phyloP scores from a whole-genome alignment of 208 protist species.

The Leishmania major region DNA sequence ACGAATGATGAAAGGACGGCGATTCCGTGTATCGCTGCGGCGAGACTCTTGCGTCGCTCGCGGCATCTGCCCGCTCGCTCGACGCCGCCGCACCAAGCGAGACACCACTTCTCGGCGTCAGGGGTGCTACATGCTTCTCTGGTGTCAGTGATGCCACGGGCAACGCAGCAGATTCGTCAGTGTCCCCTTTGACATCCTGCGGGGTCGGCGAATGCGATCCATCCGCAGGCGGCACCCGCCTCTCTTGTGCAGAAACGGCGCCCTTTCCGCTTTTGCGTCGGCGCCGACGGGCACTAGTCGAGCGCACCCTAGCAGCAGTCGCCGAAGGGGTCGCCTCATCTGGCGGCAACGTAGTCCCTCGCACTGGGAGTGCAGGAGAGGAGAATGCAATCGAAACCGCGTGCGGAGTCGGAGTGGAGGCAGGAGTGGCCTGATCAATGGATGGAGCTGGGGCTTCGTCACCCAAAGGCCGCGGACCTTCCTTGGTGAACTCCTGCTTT shows the following conservation, averaged over 20 bases:
- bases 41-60: neutral
- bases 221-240: neutral
- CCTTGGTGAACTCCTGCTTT: neutral
- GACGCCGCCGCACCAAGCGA: constrained; percentile 6
- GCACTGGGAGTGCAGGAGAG: neutral
- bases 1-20: constrained; percentile 6
- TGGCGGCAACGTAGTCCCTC: neutral
- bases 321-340: neutral
- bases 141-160: constrained; percentile 8
- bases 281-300: constrained; percentile 10
- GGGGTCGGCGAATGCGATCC: neutral
- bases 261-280: constrained; percentile 6
- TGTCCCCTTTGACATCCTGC: neutral
- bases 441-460: neutral
- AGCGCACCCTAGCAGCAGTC: neutral
- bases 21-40: constrained; percentile 9
- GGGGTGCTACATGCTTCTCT: constrained; percentile 6
- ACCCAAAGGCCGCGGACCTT: neutral
- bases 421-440: neutral
- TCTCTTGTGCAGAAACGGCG: neutral
- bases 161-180: neutral
- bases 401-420: neutral
- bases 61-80: constrained; percentile 1
- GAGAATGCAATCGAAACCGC: neutral
- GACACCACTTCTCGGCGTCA: neutral